These are phyloP conservation scores for Plectosphaerella cucumerina DNA, from an alignment of 2,329 filamentous ascomycete species.

Conservation along the genomic window DNA sequence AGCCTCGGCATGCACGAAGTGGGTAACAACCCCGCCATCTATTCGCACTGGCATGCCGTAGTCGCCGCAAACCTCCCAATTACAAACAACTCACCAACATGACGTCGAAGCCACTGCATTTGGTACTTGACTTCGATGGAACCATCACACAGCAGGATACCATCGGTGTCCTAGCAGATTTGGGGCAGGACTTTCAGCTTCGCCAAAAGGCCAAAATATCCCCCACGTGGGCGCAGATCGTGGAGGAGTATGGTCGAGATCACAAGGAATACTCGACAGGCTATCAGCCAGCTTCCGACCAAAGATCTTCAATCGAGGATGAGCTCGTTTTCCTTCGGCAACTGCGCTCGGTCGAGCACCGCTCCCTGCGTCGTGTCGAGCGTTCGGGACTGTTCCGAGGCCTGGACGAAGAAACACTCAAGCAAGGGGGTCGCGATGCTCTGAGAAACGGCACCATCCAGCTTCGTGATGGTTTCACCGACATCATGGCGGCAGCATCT, in stretches of 20 bases:
- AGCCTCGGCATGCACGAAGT: too few species aligned
- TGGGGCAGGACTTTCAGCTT: conserved; percentile 30
- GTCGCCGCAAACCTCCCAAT: too few species aligned
- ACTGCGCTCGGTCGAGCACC: conserved; percentile 38
- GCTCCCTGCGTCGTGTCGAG: conserved; percentile 40
- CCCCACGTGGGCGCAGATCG: conserved; percentile 38
- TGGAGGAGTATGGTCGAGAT: conserved; percentile 41
- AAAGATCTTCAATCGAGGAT: conserved; percentile 27
- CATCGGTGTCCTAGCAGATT: conserved; percentile 40
- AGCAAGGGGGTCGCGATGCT: conserved; percentile 29
- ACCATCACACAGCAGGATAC: conserved; percentile 54
- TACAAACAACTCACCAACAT: conserved; percentile 7
- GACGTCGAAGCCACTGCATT: conserved; percentile 23
- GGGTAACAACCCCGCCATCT: too few species aligned
- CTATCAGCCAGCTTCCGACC: conserved; percentile 25
- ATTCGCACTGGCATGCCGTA: too few species aligned
- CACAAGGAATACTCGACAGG: conserved; percentile 28
- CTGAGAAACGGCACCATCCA: conserved; percentile 28
- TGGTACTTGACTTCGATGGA: conserved; percentile 57
- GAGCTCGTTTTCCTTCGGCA: conserved; percentile 41
- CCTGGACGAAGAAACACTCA: conserved; percentile 25
- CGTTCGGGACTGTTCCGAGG: conserved; percentile 39
- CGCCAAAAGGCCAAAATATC: conserved; percentile 26
- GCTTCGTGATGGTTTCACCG: conserved; percentile 35
- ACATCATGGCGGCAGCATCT: conserved; percentile 21